Evolutionary conservation across 805 yeast genomes (phyloP), one percentile per base, ranked within the genome.

Genomic region (Candida tibetensis): DNA sequence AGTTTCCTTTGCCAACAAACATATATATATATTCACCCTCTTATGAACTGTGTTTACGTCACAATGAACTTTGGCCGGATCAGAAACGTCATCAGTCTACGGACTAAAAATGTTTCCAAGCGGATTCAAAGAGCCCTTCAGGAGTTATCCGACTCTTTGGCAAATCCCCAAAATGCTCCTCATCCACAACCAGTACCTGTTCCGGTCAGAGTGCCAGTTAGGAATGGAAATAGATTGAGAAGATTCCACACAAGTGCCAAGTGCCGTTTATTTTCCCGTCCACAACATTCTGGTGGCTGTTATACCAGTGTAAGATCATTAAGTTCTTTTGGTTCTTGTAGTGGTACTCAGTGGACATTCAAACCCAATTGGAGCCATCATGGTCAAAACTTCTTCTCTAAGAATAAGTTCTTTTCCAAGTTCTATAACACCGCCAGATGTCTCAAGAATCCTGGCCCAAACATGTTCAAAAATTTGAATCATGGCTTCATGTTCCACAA

Each of bases 111-210:
- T 48, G 64, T 78, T 15, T 71, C 76, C 25, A 60, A 69, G 45
- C 73, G 71, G 39, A 59, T 72, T 41, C 28, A 40, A 8, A 69
- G 69, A 51, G 66, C 70, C 19, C 61, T 76, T 17, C 72, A 73
- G 45, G 80, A 76, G 41, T 58, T 76, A 38, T 66, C 69, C 25
- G 25, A 21, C 9, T 59, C 47, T 22, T 42, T 62, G 26, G 46
- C 53, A 19, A 45, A 53, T n/a, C 52, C 56, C 27, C 56, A 55
- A 15, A 28, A 45, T 8, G 26, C 37, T 15, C 45, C 45, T 2
- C 46, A 46, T 10, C 62, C 53, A 10, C 59, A 48, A 23, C 58
- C 66, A 2, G 69, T 66, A 30, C 64, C 63, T 3, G 55, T 61
- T 5, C 66, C 64, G 14, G 65, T 71, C 4, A 77, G 79, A 3